These are phyloP conservation scores for Coemansia sp. DNA, from an alignment of 192 early-diverging fungal genomes.

Conservation along the genomic window DNA sequence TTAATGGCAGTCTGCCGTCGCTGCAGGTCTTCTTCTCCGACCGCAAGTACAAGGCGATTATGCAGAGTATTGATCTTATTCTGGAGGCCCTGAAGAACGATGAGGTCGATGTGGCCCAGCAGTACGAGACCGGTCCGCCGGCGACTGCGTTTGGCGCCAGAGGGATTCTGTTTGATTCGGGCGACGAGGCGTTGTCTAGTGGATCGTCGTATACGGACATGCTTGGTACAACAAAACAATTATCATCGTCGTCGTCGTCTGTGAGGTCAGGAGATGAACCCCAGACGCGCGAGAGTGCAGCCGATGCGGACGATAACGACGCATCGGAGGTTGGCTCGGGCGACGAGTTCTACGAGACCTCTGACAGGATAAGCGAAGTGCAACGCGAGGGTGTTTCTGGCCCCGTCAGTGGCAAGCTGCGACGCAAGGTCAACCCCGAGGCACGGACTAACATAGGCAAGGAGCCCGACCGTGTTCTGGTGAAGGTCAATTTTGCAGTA, in stretches of 20 bases:
- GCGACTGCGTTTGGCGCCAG: constrained; percentile 49
- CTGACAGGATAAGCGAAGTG: constrained; percentile 20
- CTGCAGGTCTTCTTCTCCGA: constrained; percentile 91
- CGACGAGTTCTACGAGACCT: constrained; percentile 54
- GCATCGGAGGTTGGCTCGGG: constrained; percentile 19
- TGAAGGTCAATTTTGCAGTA: constrained; percentile 49
- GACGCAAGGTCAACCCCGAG: constrained; percentile 28
- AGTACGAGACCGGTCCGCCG: constrained; percentile 37
- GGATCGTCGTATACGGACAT: constrained; percentile 6
- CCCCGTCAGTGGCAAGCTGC: constrained; percentile 16
- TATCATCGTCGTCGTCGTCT: not conserved
- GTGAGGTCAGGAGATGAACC: not conserved
- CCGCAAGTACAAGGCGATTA: constrained; percentile 87
- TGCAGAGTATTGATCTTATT: constrained; percentile 76
- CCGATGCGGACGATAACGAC: not conserved
- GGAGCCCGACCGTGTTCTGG: constrained; percentile 45
- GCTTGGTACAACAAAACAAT: not conserved
- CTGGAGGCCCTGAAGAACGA: constrained; percentile 52
- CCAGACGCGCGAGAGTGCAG: not conserved
- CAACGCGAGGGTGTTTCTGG: constrained; percentile 8
- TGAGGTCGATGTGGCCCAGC: constrained; percentile 47
- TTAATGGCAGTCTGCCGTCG: constrained; percentile 80
- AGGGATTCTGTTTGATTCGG: constrained; percentile 22
- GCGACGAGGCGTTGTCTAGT: not conserved
- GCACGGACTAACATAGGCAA: constrained; percentile 31